phyloP scores from a whole-genome alignment of 768 basidiomycete genomes.

The Russula griseocarnosa region DNA sequence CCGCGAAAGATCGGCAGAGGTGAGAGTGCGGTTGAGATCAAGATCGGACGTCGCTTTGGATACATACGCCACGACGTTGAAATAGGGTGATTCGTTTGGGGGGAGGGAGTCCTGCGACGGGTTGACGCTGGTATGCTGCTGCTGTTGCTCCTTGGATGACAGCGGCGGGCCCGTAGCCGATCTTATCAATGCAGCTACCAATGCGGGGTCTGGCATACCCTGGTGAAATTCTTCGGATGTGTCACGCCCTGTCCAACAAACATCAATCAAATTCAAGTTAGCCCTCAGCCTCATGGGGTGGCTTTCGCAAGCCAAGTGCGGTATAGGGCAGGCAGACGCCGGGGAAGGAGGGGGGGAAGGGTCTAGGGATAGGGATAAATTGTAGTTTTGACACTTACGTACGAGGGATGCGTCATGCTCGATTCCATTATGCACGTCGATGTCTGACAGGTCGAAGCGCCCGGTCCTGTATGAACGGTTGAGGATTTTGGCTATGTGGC shows the following conservation, averaged over 20 bases:
- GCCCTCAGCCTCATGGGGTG: neutral
- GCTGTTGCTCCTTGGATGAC: neutral
- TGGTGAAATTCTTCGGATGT: conserved; percentile 48
- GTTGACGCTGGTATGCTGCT: neutral
- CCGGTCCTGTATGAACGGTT: conserved; percentile 52
- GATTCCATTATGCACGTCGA: conserved; percentile 71
- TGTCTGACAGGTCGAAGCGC: conserved; percentile 59
- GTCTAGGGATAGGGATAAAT: no score
- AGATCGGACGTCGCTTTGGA: conserved; percentile 9
- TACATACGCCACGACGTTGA: conserved; percentile 9
- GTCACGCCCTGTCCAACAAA: conserved; percentile 49
- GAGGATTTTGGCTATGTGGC: conserved; percentile 55
- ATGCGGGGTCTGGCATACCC: conserved; percentile 42
- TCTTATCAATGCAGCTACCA: conserved; percentile 53
- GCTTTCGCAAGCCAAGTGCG: no score
- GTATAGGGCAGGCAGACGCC: no score
- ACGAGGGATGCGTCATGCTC: conserved; percentile 65
- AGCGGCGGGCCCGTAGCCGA: conserved; percentile 55
- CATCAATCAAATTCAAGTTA: no score
- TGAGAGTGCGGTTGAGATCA: conserved; percentile 40
- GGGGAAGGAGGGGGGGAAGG: no score
- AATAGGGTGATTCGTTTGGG: conserved; percentile 16
- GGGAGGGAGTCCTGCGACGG: conserved; percentile 6
- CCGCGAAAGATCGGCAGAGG: conserved; percentile 53
- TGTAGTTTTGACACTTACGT: conserved; percentile 39